phyloP scores from a whole-genome alignment of 2,329 filamentous ascomycete species.

The Xylaria sp. region DNA sequence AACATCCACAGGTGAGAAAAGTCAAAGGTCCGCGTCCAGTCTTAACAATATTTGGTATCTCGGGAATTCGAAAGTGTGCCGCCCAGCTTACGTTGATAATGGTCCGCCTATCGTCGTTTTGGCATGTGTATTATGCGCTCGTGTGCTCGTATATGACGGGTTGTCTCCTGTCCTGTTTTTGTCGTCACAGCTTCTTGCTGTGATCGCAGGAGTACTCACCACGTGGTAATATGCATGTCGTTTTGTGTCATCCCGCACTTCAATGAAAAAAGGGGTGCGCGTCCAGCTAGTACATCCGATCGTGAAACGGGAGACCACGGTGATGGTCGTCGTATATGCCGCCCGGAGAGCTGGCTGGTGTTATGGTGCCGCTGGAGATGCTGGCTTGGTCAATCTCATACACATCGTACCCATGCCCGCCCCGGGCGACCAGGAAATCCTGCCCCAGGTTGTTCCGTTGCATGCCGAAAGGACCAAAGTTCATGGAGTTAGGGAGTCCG shows the following conservation, averaged over 20 bases:
- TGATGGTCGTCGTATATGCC: constrained; percentile 54
- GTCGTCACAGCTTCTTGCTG: not conserved
- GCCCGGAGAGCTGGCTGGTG: constrained; percentile 44
- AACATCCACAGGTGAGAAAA: constrained; percentile 29
- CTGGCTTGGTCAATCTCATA: constrained; percentile 54
- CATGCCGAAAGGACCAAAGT: constrained; percentile 29
- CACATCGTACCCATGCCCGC: constrained; percentile 47
- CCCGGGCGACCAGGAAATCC: constrained; percentile 37
- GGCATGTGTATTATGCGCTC: constrained; percentile 6
- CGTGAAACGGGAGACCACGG: constrained; percentile 44
- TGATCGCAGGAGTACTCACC: not conserved
- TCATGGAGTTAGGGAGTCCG: constrained; percentile 25
- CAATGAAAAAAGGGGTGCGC: not conserved
- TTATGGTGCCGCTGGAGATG: constrained; percentile 42
- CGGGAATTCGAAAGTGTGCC: constrained; percentile 28
- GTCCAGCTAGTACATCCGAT: constrained; percentile 42
- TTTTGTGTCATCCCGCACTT: not conserved
- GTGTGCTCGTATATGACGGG: not conserved
- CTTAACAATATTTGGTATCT: constrained; percentile 32
- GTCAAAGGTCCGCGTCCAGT: constrained; percentile 15
- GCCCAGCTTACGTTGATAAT: constrained; percentile 19
- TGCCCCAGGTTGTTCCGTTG: constrained; percentile 33
- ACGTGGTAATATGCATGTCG: not conserved
- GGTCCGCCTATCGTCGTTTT: constrained; percentile 9
- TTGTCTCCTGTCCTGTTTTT: constrained; percentile 9